phyloP scores from a whole-genome alignment of 305 asterid genomes.

The Fraxinus sp. region DNA sequence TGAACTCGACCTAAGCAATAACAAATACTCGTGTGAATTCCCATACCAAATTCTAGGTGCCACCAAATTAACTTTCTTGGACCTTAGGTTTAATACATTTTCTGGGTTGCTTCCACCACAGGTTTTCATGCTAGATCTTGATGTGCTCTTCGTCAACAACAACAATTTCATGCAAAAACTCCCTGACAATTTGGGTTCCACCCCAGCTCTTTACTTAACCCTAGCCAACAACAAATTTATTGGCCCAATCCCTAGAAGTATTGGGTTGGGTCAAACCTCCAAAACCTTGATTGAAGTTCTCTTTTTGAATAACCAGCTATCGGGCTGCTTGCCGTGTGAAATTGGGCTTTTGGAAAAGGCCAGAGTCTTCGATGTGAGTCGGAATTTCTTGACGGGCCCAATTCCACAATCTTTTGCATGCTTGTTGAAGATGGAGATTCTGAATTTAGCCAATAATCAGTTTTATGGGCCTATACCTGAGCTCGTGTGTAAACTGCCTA shows the following conservation, averaged over 20 bases:
- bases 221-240: slow-evolving; percentile 33
- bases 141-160: slow-evolving; percentile 35
- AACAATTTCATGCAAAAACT: slow-evolving; percentile 28
- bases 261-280: slow-evolving; percentile 22
- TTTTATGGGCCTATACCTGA: slow-evolving; percentile 33
- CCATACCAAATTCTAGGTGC: slow-evolving; percentile 22
- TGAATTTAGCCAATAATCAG: slow-evolving; percentile 25
- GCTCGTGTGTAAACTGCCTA: slow-evolving; percentile 26
- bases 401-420: slow-evolving; percentile 34
- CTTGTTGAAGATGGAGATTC: slow-evolving; percentile 26
- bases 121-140: slow-evolving; percentile 31
- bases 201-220: slow-evolving; percentile 28
- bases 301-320: slow-evolving; percentile 27
- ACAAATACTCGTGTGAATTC: slow-evolving; percentile 30
- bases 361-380: slow-evolving; percentile 30
- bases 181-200: slow-evolving; percentile 27
- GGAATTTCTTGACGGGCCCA: slow-evolving; percentile 30
- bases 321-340: slow-evolving; percentile 34
- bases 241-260: slow-evolving; percentile 36
- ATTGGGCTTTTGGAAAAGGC: slow-evolving; percentile 31
- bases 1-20: slow-evolving; percentile 39
- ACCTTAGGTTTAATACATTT: slow-evolving; percentile 33
- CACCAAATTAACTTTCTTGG: slow-evolving; percentile 29
- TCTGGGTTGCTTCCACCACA: slow-evolving; percentile 29
- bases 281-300: slow-evolving; percentile 27